Base-by-base conservation (phyloP, 768 basidiomycete genomes). In the Fomitopsis serialis region DNA sequence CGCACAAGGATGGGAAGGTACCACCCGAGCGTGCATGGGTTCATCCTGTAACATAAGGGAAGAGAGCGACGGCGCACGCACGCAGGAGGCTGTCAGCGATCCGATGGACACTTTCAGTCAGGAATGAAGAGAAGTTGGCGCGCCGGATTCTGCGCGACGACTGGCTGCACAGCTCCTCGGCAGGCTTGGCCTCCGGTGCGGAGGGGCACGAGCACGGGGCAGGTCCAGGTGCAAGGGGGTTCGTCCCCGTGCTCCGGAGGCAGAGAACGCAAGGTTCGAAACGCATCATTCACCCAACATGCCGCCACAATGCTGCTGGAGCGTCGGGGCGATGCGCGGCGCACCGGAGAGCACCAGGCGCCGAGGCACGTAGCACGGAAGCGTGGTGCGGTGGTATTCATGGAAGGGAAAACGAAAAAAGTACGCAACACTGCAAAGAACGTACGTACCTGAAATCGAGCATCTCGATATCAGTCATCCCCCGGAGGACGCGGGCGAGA, bases 21-120 rank as follows among this genome's bases (percentile, higher is more conserved):
- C 88, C 92, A 96, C 6, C 91, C 91, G 11, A 98, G 83, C 19
- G 95, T 98, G 60, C 89, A 92, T 50, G 97, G 95, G 65, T 99
- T 99, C 93, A 98, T 97, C 70, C 86, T 81, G 61, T 45, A 53
- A 9, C 44, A 53, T 4, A 35, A 8, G 17, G 32, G 17, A 32
- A 48, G 34, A 29, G 47, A 24, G 32, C 47, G 11, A 12, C 24
- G 34, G 34, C 27, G 17, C 47, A n/a, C 29, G 29, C 29, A 32
- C 29, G 29, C 29, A 11, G 6, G 29, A 32, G 46, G 19, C 6
- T 25, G 48, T 49, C 36, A 49, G 48, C 34, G 48, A 37, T 49
- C 35, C 35, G 48, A 49, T 49, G 48, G 44, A 34, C 48, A 49
- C 36, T 36, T 49, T 49, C 48, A 49, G 36, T 49, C 48, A 49